Base-by-base conservation (phyloP, 2,329 filamentous ascomycete species). In the Herpotrichia juniperi region DNA sequence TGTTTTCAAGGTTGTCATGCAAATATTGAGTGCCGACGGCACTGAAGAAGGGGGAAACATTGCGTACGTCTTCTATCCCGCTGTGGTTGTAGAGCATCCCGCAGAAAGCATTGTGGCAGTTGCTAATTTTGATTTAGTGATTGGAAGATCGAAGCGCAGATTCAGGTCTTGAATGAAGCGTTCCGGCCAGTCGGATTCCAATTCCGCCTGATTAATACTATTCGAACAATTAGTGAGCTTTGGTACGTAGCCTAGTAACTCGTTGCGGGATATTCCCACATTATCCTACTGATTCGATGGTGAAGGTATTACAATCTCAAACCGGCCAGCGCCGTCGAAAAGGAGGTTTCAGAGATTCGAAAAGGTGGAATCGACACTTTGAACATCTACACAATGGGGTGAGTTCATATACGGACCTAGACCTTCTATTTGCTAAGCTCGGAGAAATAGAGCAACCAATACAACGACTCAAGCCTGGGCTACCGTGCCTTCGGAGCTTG, bases 311-410 rank as follows among this genome's bases (percentile, higher is more conserved):
- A 40, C n/a, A 40, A 40, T 25, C 37, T 40, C 10, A 40, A 14
- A 40, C 37, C 9, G 25, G n/a, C 14, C 19, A 24, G 37, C 19
- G 14, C 5, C 6, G 12, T 40, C 16, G 37, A 40, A 12, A n/a
- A 40, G 25, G 37, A 40, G n/a, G 37, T 40, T 3, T 12, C 16
- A 22, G 10, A 4, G 21, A 19, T 40, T n/a, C 37, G 37, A 24
- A 40, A 24, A n/a, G 37, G 37, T 11, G 37, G 19, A 24, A 40
- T 24, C 6, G 37, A 19, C 19, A 40, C 37, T 3, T 12, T 40
- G 10, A 40, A 40, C n/a, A 25, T 40, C 10, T 40, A 40, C 37
- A 40, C 37, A n/a, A 40, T 40, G 37, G 37, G 37, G 37, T 40
- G 25, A 8, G 16, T 28, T 28, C 7, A 28, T 28, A n/a, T n/a